Evolutionary conservation across 192 early-diverging fungal species (phyloP), one percentile per base, ranked within the genome.

Genomic region (Rhizoclosmatium globosum): DNA sequence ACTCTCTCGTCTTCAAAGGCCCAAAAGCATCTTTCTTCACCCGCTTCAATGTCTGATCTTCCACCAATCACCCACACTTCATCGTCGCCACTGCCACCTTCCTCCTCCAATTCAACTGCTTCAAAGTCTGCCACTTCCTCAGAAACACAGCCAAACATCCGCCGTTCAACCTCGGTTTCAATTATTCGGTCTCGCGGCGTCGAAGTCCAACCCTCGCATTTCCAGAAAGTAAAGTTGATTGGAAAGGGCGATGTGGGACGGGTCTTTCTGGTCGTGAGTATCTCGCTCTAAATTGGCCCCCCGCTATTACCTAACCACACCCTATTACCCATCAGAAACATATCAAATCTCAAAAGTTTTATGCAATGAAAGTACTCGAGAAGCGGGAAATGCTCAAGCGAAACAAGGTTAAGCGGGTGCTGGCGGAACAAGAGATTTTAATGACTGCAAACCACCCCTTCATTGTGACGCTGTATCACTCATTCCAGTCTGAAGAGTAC

Each of bases 211-310:
- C 97, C 98, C 2, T 92, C 86, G 64, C 92, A 93, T 81, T 99
- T 98, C 85, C 85, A 83, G 41, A 98, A 97, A 82, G 87, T 98
- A 71, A 88, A 92, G 83, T 79, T 99, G 78, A 89, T 99, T 48
- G 98, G 98, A 64, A 97, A 97, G 83, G 98, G 98, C 46, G 98
- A 98, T 80, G 98, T 99, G n/a, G 98, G 98, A 21, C 95, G 94
- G 79, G 98, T 99, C 2, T 99, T 97, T 75, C 85, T 99, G 77
- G 98, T 99, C 50, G 90, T 91, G 48, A 91, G 94, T 81, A 4
- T 47, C 2, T 31, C 47, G 17, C 11, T 76, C 6, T 67, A 7
- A 53, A 53, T 53, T 53, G 6, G 17, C 50, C 50, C 6, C 50
- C 6, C 6, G 17, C 17, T 53, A 62, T 19, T 39, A 1, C 23